phyloP scores from a whole-genome alignment of 2,329 filamentous ascomycete species.

The Botrytis cinerea region DNA sequence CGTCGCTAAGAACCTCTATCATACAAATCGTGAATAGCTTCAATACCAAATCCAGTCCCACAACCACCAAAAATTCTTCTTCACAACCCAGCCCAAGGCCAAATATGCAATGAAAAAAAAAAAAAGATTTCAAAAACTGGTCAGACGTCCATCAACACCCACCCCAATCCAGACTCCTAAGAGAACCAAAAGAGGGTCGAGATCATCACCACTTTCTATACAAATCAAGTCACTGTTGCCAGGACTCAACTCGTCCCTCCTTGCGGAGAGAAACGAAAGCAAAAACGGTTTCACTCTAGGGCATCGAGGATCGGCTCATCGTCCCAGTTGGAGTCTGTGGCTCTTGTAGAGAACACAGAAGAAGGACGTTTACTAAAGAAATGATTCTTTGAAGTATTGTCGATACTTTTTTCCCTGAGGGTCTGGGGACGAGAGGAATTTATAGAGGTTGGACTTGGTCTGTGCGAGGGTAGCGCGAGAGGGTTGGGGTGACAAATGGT shows the following conservation, averaged over 20 bases:
- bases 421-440: not conserved
- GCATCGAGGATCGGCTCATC: constrained; percentile 87
- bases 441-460: not conserved
- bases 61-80: not conserved
- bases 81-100: constrained; percentile 3
- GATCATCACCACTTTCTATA: constrained; percentile 96
- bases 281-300: constrained; percentile 78
- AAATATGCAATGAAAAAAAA: constrained; percentile 58
- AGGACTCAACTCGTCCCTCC: constrained; percentile 28
- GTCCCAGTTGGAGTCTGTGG: constrained; percentile 93
- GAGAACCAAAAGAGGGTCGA: constrained; percentile 73
- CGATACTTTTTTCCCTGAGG: constrained; percentile 9
- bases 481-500: not conserved
- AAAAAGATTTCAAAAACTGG: constrained; percentile 53
- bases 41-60: not conserved
- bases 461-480: accelerated
- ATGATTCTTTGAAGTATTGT: constrained; percentile 40
- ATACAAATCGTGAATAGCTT: not conserved
- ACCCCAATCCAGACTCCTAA: constrained; percentile 76
- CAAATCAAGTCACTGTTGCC: constrained; percentile 48
- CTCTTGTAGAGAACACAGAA: constrained; percentile 91
- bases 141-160: constrained; percentile 90
- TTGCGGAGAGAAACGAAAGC: constrained; percentile 52
- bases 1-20: accelerated
- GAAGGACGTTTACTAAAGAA: constrained; percentile 94